Conservation (phyloP, 768 basidiomycete genomes). For the Phallus indusiatus region DNA sequence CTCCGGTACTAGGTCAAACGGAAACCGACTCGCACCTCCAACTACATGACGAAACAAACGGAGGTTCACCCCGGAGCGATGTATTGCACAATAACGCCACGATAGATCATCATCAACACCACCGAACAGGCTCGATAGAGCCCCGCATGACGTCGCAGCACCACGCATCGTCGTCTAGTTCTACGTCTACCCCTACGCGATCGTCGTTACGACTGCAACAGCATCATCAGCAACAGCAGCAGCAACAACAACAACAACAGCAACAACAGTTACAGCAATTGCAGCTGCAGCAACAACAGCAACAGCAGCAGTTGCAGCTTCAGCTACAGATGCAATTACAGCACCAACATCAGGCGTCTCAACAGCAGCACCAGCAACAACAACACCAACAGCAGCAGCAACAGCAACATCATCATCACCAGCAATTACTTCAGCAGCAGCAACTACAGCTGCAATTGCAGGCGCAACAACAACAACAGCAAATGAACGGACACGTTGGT, state of each 20-base stretch:
- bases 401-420: not conserved
- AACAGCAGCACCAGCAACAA: not conserved
- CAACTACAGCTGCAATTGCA: not conserved
- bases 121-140: not conserved
- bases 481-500: not conserved
- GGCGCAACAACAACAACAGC: not conserved
- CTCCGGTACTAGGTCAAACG: slow-evolving; percentile 34
- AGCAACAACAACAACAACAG: slow-evolving; percentile 17
- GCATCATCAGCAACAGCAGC: slow-evolving; percentile 20
- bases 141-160: slow-evolving; percentile 7
- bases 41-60: slow-evolving; percentile 19
- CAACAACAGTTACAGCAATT: not conserved
- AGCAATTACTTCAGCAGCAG: not conserved
- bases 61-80: slow-evolving; percentile 11
- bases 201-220: slow-evolving; percentile 25
- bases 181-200: slow-evolving; percentile 13
- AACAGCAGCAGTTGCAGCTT: not conserved
- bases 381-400: not conserved
- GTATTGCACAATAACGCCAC: slow-evolving; percentile 13
- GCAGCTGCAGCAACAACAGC: not conserved
- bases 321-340: not conserved
- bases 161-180: slow-evolving; percentile 11
- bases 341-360: not conserved
- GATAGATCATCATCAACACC: not conserved
- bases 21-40: slow-evolving; percentile 30